Evolutionary conservation across 208 protist species (phyloP).

Genomic region (Phytomonas sp.): DNA sequence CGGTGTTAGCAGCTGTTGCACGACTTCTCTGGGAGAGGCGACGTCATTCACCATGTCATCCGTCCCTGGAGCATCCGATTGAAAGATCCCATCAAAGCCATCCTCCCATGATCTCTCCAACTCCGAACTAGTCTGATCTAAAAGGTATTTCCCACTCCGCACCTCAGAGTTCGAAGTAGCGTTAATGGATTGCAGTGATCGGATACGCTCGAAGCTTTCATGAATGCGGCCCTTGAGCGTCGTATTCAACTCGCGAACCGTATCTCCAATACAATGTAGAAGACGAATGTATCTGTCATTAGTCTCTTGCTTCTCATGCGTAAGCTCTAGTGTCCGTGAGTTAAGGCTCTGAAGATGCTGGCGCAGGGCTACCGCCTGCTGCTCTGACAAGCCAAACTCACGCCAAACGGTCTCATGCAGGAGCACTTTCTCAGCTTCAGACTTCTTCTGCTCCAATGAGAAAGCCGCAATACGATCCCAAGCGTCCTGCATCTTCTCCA

Average conservation of each 20-base stretch:
- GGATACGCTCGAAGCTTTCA: not conserved
- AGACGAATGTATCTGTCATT: not conserved
- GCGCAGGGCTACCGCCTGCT: not conserved
- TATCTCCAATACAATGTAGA: not conserved
- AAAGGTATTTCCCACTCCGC: not conserved
- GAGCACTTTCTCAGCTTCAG: constrained; percentile 16
- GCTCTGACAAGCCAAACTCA: not conserved
- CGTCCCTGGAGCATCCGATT: not conserved
- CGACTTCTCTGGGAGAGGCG: not conserved
- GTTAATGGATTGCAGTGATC: not conserved
- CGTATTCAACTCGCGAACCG: not conserved
- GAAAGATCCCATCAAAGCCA: not conserved
- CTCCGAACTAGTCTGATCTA: not conserved
- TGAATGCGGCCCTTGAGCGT: not conserved
- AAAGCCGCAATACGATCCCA: constrained; percentile 43
- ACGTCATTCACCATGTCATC: not conserved
- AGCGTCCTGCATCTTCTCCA: constrained; percentile 41
- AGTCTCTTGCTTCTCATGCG: constrained; percentile 3
- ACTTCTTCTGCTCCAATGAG: constrained; percentile 14
- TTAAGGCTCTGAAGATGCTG: constrained; percentile 17
- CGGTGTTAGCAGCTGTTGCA: not conserved
- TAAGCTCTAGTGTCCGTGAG: constrained; percentile 3
- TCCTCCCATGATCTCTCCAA: not conserved
- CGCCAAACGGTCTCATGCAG: constrained; percentile 19
- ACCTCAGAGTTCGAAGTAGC: not conserved